phyloP scores from a whole-genome alignment of 2,329 filamentous ascomycete genomes.

The Coleophoma cylindrospora region DNA sequence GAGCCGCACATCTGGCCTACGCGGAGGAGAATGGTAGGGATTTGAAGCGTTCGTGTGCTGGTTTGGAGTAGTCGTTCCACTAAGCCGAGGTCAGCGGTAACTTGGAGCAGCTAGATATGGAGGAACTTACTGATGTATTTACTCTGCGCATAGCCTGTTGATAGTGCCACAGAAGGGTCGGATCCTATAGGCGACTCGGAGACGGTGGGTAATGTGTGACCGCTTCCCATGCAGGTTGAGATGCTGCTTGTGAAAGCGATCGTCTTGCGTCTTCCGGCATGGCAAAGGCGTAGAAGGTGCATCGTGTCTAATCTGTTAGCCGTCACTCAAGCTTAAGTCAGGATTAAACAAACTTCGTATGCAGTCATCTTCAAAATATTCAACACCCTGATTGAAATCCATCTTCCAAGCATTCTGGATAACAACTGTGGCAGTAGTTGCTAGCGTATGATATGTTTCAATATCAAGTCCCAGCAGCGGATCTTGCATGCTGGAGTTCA shows the following conservation, averaged over 20 bases:
- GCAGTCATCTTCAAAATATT: slow-evolving; percentile 26
- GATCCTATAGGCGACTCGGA: slow-evolving; percentile 15
- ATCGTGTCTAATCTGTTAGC: slow-evolving; percentile 16
- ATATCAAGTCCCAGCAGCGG: slow-evolving; percentile 20
- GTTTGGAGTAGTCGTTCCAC: slow-evolving; percentile 20
- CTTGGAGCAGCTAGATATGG: background rate
- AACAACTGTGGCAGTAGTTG: slow-evolving; percentile 18
- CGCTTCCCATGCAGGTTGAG: slow-evolving; percentile 19
- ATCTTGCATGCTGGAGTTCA: slow-evolving; percentile 24
- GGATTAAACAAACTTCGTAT: slow-evolving; percentile 16
- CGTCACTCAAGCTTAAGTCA: too few species aligned
- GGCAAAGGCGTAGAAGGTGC: slow-evolving; percentile 22
- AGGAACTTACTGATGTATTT: slow-evolving; percentile 20
- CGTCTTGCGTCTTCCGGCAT: slow-evolving; percentile 16
- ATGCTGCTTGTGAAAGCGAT: slow-evolving; percentile 23
- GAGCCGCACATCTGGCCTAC: slow-evolving; percentile 22
- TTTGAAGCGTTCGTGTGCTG: slow-evolving; percentile 6
- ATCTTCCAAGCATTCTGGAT: slow-evolving; percentile 26
- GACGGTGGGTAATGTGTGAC: slow-evolving; percentile 5
- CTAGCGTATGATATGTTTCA: slow-evolving; percentile 16
- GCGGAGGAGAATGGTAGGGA: slow-evolving; percentile 18
- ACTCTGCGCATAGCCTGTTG: slow-evolving; percentile 21
- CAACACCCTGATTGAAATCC: slow-evolving; percentile 24
- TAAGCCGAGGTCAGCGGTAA: background rate
- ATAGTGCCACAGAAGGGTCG: slow-evolving; percentile 14